Percentiles rank a stretch among this genome's conserved stretches.
These are phyloP conservation scores for Blepharisma japonicum DNA, from an alignment of 73 alveolate species.

Conservation along the genomic window DNA sequence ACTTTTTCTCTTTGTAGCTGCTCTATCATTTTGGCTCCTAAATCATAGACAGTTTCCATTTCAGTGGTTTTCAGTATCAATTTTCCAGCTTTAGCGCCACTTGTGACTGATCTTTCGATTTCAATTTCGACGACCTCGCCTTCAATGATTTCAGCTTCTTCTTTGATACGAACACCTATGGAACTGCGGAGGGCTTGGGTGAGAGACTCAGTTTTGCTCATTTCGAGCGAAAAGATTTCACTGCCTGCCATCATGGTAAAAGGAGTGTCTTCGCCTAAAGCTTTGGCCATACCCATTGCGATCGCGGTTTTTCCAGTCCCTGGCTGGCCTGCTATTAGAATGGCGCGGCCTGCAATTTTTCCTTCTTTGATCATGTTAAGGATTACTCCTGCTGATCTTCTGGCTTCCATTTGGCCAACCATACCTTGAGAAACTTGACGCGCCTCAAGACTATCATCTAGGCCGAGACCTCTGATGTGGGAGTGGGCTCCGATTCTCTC, in stretches of 20 bases:
- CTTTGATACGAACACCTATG: slow-evolving; percentile 98
- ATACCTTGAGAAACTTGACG: slow-evolving; percentile 94
- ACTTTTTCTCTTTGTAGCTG: slow-evolving; percentile 76
- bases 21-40: slow-evolving; percentile 90
- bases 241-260: slow-evolving; percentile 85
- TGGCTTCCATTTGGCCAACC: slow-evolving; percentile 97
- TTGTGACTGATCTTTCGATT: slow-evolving; percentile 89
- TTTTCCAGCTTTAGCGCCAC: slow-evolving; percentile 64
- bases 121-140: slow-evolving; percentile 99
- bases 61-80: slow-evolving; percentile 97
- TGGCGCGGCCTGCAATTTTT: slow-evolving; percentile 97
- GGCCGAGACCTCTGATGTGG: slow-evolving; percentile 96
- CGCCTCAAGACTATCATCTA: slow-evolving; percentile 95
- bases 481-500: slow-evolving; percentile 98
- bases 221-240: slow-evolving; percentile 96
- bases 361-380: slow-evolving; percentile 85
- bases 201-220: slow-evolving; percentile 98
- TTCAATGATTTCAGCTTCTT: slow-evolving; percentile 98
- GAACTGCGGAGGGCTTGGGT: slow-evolving; percentile 96
- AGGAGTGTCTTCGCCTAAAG: slow-evolving; percentile 79
- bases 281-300: slow-evolving; percentile 97
- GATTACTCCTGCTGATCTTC: slow-evolving; percentile 93
- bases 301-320: slow-evolving; percentile 99
- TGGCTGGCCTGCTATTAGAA: slow-evolving; percentile 98
- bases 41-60: slow-evolving; percentile 95